Evolutionary conservation across 2,329 filamentous ascomycete genomes (phyloP).

Genomic region (Dryadomyces quercivorus): DNA sequence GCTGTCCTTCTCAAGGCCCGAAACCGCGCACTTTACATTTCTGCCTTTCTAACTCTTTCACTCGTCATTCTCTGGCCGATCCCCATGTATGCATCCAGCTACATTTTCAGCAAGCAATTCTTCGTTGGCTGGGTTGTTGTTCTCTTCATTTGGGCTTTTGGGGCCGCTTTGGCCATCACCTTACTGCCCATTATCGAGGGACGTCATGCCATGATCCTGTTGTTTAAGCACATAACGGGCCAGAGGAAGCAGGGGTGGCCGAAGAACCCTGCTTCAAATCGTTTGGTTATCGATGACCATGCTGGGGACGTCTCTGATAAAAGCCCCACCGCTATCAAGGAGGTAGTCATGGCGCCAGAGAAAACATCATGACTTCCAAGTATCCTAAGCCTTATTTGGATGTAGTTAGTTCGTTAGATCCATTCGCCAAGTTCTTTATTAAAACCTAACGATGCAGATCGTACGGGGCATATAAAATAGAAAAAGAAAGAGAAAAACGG

Average conservation of each 20-base stretch:
- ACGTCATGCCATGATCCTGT: neutral
- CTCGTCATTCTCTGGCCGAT: slow-evolving; percentile 1
- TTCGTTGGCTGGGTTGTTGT: slow-evolving; percentile 1
- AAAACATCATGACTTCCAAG: neutral
- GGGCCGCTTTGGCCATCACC: neutral
- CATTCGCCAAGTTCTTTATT: too few species aligned
- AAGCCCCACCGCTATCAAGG: neutral
- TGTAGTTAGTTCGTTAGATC: neutral
- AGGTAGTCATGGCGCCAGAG: neutral
- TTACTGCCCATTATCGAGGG: slow-evolving; percentile 1
- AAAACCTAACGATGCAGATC: too few species aligned
- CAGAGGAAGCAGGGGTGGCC: neutral
- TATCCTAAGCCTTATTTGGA: neutral
- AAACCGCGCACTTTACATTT: neutral
- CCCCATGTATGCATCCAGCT: slow-evolving; percentile 3
- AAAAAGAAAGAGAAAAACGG: too few species aligned
- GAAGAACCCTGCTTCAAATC: too few species aligned
- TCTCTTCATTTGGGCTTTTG: slow-evolving; percentile 1
- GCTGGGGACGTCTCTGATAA: neutral
- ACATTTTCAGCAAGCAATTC: slow-evolving; percentile 1
- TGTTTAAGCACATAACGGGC: neutral
- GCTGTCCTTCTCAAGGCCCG: neutral
- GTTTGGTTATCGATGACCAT: too few species aligned
- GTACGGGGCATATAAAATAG: too few species aligned
- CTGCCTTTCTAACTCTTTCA: neutral